Conservation (phyloP, 139 green algal species). For the Tetradesmus lagerheimii region DNA sequence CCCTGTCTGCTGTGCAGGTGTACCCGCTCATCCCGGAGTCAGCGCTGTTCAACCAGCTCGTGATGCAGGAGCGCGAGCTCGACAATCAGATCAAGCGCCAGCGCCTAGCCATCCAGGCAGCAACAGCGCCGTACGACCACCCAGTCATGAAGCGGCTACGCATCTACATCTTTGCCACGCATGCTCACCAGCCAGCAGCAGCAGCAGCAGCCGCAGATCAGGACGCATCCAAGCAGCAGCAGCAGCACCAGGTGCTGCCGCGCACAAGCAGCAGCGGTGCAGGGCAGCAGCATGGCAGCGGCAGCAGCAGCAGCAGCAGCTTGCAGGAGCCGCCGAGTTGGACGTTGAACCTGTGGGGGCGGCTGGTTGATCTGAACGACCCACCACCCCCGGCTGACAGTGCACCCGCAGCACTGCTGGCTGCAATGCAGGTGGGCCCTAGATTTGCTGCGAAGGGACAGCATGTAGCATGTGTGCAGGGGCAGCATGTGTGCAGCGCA, state of each 20-base stretch:
- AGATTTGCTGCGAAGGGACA: too few relatives aligned
- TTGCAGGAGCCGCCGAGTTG: conserved; percentile 34
- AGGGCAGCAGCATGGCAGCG: background rate
- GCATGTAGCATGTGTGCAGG: too few relatives aligned
- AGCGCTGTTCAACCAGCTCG: conserved; percentile 33
- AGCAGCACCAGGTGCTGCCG: background rate
- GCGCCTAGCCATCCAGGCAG: conserved; percentile 27
- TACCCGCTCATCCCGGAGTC: conserved; percentile 40
- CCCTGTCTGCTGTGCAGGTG: too few relatives aligned
- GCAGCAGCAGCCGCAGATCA: conserved; percentile 13
- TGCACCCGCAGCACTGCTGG: background rate
- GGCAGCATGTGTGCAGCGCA: too few relatives aligned
- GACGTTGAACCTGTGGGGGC: conserved; percentile 33
- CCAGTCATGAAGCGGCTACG: conserved; percentile 26
- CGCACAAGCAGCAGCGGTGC: background rate
- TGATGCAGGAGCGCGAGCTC: conserved; percentile 37
- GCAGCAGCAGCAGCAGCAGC: conserved; percentile 26
- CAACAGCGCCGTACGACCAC: background rate
- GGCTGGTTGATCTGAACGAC: conserved; percentile 19
- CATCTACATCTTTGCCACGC: conserved; percentile 30
- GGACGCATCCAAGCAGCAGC: background rate
- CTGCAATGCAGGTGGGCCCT: background rate
- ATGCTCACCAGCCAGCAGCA: conserved; percentile 24
- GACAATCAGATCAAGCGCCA: conserved; percentile 32
- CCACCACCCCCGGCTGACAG: background rate